phyloP scores from a whole-genome alignment of 148 eudicot species.

The Camellia japonica region DNA sequence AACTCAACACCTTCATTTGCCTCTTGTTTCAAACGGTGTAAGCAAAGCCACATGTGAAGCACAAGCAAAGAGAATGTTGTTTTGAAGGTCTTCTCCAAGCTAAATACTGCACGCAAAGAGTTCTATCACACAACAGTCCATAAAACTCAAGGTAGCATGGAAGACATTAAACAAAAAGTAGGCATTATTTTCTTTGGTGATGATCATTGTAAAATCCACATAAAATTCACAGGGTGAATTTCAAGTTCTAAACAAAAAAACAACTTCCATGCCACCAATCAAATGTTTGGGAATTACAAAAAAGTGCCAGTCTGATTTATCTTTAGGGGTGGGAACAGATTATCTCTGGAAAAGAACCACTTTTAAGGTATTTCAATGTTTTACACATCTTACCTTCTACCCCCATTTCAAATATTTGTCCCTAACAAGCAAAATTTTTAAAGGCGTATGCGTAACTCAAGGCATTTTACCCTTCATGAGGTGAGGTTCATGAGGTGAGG shows the following conservation, averaged over 20 bases:
- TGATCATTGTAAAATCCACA: slow-evolving; percentile 1
- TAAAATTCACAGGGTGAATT: background rate
- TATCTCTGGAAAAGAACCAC: background rate
- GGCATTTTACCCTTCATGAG: no score
- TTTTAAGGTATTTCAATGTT: background rate
- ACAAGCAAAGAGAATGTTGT: slow-evolving; percentile 90
- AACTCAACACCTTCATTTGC: slow-evolving; percentile 90
- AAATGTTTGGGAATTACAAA: background rate
- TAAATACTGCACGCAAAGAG: slow-evolving; percentile 62
- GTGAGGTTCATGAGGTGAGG: no score
- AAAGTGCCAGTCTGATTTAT: background rate
- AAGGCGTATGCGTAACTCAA: no score
- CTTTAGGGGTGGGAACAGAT: background rate
- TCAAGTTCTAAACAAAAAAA: background rate
- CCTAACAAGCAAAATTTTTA: background rate
- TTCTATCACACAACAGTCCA: background rate
- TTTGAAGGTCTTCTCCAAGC: slow-evolving; percentile 90
- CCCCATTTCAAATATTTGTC: background rate
- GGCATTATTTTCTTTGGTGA: background rate
- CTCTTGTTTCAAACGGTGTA: slow-evolving; percentile 85
- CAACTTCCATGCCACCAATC: background rate
- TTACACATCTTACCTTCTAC: background rate
- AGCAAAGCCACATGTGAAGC: slow-evolving; percentile 93
- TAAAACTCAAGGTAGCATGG: background rate
- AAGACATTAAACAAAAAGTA: background rate